Evolutionary conservation across 768 basidiomycete genomes (phyloP).

Genomic region (Rhizopogon sp.): DNA sequence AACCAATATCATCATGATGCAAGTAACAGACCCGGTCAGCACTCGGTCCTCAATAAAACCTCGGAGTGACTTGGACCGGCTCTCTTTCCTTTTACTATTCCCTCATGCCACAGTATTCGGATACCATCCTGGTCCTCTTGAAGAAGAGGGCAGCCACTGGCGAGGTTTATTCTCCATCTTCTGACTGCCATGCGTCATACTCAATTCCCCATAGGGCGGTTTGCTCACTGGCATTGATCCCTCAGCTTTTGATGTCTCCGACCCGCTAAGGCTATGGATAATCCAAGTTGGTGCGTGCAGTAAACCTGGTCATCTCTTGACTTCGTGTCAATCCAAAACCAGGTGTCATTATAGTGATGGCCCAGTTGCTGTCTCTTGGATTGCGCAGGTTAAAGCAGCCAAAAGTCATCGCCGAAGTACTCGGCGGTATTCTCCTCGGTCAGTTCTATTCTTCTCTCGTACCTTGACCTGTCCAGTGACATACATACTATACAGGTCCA

Average conservation of each 20-base stretch:
- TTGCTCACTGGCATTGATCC: conserved; percentile 79
- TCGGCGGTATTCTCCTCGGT: conserved; percentile 86
- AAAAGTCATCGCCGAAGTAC: conserved; percentile 89
- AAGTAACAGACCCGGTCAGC: too few species aligned
- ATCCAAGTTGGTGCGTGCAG: conserved; percentile 63
- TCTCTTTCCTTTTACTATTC: conserved; percentile 18
- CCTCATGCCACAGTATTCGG: conserved; percentile 38
- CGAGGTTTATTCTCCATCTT: conserved; percentile 16
- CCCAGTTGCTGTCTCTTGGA: conserved; percentile 63
- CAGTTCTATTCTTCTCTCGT: conserved; percentile 25
- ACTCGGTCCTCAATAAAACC: too few species aligned
- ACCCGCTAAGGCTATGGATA: conserved; percentile 75
- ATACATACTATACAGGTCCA: conserved; percentile 20
- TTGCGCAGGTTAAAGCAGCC: conserved; percentile 78
- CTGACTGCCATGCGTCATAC: neutral
- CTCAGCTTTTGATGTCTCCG: conserved; percentile 45
- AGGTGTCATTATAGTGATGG: conserved; percentile 79
- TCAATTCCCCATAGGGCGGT: conserved; percentile 50
- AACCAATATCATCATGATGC: too few species aligned
- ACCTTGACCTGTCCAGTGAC: neutral
- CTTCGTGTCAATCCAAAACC: conserved; percentile 6
- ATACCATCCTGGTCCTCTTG: conserved; percentile 31
- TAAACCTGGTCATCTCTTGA: neutral
- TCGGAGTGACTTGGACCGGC: too few species aligned
- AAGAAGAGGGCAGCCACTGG: conserved; percentile 19